Evolutionary conservation across 352 stramenopile genomes (phyloP).

Genomic region (Phytophthora europaea): DNA sequence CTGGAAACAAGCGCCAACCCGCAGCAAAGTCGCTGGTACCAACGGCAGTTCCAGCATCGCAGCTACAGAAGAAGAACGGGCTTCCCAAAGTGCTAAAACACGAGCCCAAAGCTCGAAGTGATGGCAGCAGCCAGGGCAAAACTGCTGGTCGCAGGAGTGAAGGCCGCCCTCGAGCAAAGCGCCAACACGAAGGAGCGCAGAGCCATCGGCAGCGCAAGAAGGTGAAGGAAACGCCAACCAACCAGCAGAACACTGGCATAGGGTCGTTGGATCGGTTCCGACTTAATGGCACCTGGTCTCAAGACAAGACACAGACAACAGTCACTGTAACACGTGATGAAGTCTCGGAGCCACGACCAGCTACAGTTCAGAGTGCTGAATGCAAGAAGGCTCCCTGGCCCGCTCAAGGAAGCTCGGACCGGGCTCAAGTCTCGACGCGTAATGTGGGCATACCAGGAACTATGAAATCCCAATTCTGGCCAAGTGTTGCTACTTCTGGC

Average conservation of each 20-base stretch:
- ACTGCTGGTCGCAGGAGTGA: not conserved
- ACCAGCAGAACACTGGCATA: conserved; percentile 2
- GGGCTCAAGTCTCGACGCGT: not conserved
- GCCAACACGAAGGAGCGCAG: conserved; percentile 12
- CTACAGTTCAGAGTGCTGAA: not conserved
- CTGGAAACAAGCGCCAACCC: not conserved
- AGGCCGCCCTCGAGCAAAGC: conserved; percentile 12
- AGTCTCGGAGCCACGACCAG: not conserved
- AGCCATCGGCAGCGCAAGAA: conserved; percentile 16
- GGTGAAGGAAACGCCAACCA: conserved; percentile 8
- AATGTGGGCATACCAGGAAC: not conserved
- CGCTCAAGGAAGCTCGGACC: not conserved
- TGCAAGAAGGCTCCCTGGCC: not conserved
- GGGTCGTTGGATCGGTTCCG: conserved; percentile 30
- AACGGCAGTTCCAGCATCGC: not conserved
- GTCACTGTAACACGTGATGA: not conserved
- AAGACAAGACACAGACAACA: not conserved
- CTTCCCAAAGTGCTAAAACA: not conserved
- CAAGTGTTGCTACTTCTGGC: not conserved
- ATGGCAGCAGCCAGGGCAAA: not conserved
- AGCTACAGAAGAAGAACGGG: not conserved
- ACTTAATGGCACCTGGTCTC: conserved; percentile 14
- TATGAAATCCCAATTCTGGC: not conserved
- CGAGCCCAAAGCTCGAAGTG: not conserved
- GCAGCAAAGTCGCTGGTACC: not conserved